These are phyloP conservation scores for Tricholoma flavovirens DNA, from an alignment of 768 basidiomycete species.

Conservation along the genomic window DNA sequence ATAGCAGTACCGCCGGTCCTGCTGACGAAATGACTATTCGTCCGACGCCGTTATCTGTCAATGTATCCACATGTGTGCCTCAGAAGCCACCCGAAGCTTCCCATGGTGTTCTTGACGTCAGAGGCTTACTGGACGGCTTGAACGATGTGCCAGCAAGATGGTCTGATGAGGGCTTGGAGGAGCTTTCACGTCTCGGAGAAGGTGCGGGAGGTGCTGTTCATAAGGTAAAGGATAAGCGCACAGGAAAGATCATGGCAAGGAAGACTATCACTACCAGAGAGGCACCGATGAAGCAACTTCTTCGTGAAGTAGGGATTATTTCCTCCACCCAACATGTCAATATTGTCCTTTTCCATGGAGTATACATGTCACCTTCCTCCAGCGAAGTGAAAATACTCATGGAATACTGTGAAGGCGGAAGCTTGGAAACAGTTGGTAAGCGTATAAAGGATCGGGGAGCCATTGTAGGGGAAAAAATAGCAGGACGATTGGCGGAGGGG, in stretches of 20 bases:
- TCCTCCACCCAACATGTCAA: constrained; percentile 79
- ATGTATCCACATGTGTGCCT: constrained; percentile 23
- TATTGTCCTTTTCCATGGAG: constrained; percentile 89
- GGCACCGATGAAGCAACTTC: constrained; percentile 87
- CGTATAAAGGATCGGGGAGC: constrained; percentile 75
- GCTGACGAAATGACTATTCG: constrained; percentile 41
- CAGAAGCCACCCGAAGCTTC: constrained; percentile 22
- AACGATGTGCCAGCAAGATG: constrained; percentile 38
- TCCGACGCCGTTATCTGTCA: constrained; percentile 22
- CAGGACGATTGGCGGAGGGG: constrained; percentile 90
- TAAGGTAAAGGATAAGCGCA: constrained; percentile 83
- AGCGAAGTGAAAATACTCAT: constrained; percentile 95
- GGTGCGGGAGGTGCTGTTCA: constrained; percentile 96
- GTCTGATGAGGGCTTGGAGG: constrained; percentile 71
- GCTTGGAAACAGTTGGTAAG: constrained; percentile 83
- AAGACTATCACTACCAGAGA: constrained; percentile 91
- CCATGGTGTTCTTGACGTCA: constrained; percentile 34
- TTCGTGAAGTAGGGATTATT: constrained; percentile 89
- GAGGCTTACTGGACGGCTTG: constrained; percentile 31
- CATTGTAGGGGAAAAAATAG: constrained; percentile 80
- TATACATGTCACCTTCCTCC: constrained; percentile 79
- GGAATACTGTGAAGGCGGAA: constrained; percentile 86
- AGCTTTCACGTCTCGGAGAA: constrained; percentile 77
- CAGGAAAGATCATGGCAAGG: constrained; percentile 79
- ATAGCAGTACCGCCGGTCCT: constrained; percentile 19